phyloP scores from a whole-genome alignment of 2,329 filamentous ascomycete genomes.

The Aureobasidium sp. region DNA sequence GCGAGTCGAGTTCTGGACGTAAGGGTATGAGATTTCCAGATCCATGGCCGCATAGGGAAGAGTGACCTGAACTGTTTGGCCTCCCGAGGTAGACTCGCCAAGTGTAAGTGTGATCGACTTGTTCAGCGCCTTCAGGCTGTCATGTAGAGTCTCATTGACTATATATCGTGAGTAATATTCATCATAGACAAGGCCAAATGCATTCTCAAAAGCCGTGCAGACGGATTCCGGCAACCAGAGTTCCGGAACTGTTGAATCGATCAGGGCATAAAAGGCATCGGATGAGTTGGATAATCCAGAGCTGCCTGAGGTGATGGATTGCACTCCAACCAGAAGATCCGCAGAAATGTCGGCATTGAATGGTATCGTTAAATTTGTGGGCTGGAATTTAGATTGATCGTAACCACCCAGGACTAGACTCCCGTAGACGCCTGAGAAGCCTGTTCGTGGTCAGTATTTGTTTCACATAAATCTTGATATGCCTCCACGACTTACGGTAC shows the following conservation, averaged over 20 bases:
- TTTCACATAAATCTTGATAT: not conserved
- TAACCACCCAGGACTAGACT: constrained; percentile 35
- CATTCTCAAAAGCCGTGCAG: constrained; percentile 31
- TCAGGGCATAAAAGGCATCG: constrained; percentile 41
- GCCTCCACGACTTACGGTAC: constrained; percentile 23
- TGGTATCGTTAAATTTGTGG: constrained; percentile 28
- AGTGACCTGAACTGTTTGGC: constrained; percentile 28
- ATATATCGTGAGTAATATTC: constrained; percentile 26
- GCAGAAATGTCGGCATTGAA: constrained; percentile 28
- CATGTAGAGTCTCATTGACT: constrained; percentile 29
- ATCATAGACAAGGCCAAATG: constrained; percentile 32
- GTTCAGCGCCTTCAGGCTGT: constrained; percentile 23
- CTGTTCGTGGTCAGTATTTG: constrained; percentile 9
- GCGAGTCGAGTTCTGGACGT: constrained; percentile 22
- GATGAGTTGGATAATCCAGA: constrained; percentile 19
- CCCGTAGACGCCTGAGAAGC: constrained; percentile 29
- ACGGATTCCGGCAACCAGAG: constrained; percentile 53
- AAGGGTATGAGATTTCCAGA: constrained; percentile 26
- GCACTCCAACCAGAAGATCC: constrained; percentile 30
- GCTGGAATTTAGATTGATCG: constrained; percentile 31
- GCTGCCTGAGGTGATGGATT: constrained; percentile 25
- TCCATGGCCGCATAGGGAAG: constrained; percentile 34
- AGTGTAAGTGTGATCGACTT: constrained; percentile 32
- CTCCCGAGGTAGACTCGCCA: constrained; percentile 20
- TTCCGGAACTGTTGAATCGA: constrained; percentile 60